A percentile compares a stretch with the other conserved stretches of the same genome.
These are phyloP conservation scores for Calycina marina DNA, from an alignment of 2,329 filamentous ascomycete species.

Conservation along the genomic window DNA sequence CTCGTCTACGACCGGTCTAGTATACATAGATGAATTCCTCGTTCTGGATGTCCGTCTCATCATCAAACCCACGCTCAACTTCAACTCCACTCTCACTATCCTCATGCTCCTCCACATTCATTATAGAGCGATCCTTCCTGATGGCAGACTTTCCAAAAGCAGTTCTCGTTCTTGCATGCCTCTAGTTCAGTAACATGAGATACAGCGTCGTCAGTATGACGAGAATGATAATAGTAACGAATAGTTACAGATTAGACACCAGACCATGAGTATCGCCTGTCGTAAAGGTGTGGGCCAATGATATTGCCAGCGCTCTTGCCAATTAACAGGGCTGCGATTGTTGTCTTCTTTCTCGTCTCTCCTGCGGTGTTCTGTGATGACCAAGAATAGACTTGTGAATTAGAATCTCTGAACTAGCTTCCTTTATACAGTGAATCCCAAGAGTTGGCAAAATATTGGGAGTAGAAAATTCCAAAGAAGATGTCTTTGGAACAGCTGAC, in stretches of 20 bases:
- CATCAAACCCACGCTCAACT: conserved; percentile 30
- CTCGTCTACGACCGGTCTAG: too few species aligned
- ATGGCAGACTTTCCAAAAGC: conserved; percentile 43
- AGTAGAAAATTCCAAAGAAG: too few species aligned
- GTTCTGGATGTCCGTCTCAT: conserved; percentile 45
- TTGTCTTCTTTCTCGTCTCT: conserved; percentile 55
- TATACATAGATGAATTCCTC: conserved; percentile 48
- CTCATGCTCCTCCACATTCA: conserved; percentile 24
- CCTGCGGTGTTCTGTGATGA: conserved; percentile 49
- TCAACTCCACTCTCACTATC: conserved; percentile 9
- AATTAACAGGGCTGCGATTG: conserved; percentile 48
- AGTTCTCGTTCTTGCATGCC: conserved; percentile 37
- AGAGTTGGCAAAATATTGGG: too few species aligned
- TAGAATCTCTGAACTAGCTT: too few species aligned
- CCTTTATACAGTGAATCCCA: too few species aligned
- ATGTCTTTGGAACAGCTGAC: too few species aligned
- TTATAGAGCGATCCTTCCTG: conserved; percentile 44
- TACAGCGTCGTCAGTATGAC: conserved; percentile 30
- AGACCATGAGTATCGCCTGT: conserved; percentile 41
- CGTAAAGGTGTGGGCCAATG: conserved; percentile 50
- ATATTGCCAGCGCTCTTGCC: conserved; percentile 53
- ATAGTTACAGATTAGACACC: conserved; percentile 44
- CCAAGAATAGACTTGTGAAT: conserved; percentile 46
- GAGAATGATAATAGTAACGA: conserved; percentile 41
- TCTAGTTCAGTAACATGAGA: conserved; percentile 36